A percentile compares a stretch with the other conserved stretches of the same genome.
phyloP scores from a whole-genome alignment of 2,329 filamentous ascomycete species.

The Tolypocladium inflatum region DNA sequence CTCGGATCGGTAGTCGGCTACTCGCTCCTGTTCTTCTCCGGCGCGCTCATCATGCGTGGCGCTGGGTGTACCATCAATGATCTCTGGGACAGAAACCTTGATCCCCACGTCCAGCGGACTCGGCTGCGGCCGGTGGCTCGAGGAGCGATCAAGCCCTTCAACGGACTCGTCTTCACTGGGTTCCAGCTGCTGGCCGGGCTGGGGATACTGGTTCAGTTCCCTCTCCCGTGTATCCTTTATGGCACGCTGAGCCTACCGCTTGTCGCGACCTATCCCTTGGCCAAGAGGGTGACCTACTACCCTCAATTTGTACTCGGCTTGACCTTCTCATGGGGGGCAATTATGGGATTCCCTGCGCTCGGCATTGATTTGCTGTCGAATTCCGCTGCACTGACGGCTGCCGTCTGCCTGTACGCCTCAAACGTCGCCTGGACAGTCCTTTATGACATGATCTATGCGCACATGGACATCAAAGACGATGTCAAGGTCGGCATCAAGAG shows the following conservation, averaged over 20 bases:
- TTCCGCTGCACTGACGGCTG: conserved; percentile 51
- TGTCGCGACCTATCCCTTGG: conserved; percentile 69
- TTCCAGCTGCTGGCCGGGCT: conserved; percentile 65
- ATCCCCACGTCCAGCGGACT: conserved; percentile 69
- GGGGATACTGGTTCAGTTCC: conserved; percentile 67
- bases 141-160: conserved; percentile 61
- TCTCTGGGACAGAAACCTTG: conserved; percentile 80
- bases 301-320: conserved; percentile 75
- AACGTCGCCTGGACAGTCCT: conserved; percentile 81
- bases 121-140: conserved; percentile 72
- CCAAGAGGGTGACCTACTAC: conserved; percentile 81
- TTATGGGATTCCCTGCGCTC: conserved; percentile 79
- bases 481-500: conserved; percentile 81
- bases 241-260: conserved; percentile 65
- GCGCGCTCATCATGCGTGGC: conserved; percentile 76
- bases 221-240: conserved; percentile 63
- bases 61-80: conserved; percentile 87
- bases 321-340: conserved; percentile 82
- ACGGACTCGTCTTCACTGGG: conserved; percentile 67
- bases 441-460: conserved; percentile 90
- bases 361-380: conserved; percentile 65
- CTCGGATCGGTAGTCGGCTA: conserved; percentile 55
- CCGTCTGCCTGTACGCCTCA: conserved; percentile 62
- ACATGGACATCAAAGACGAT: conserved; percentile 85
- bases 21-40: conserved; percentile 60